Base-by-base conservation (phyloP, 306 rosid species). In the Spatholobus suberectus region DNA sequence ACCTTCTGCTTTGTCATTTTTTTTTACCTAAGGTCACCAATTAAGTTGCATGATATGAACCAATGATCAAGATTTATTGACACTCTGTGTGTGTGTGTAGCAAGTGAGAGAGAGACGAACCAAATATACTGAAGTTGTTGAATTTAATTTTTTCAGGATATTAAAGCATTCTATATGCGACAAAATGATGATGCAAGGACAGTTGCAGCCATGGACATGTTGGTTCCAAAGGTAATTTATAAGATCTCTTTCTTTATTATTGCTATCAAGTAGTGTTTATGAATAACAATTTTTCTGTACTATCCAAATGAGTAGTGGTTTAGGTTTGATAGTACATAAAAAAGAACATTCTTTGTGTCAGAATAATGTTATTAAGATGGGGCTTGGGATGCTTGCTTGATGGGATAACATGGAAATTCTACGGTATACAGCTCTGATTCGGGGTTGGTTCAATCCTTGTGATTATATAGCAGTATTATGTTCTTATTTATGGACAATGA, bases 121-220 rank as follows among this genome's bases (percentile, higher is more conserved):
- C 6, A 65, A 14, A 70, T 66, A 15, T 14, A 54, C 68, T 86
- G 77, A 81, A 77, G 66, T 65, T 78, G 43, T 86, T 86, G 27
- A 5, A 41, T 72, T 81, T 70, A 47, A 78, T 27, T 62, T 81
- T 85, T 84, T 75, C 94, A 96, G 99, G 98, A 93, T 81, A 93
- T 96, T 17, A 96, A 96, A 85, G 99, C 99, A 52, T 96, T 96
- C 87, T 96, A 96, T 72, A 93, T 96, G 99, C 91, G 99, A 81
- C 94, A 88, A 84, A 96, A 96, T 89, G 98, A 93, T 66, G 99
- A 96, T 76, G 97, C 91, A 52, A 93, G 82, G 85, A 96, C 99
- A 77, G 98, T 96, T 58, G 99, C 99, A 1, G 99, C 99, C 35
- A 96, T 96, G 99, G 99, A 96, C 86, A 77, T 96, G 94, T 75